Conservation (phyloP, 148 eudicot species). For the Limonium bicolor region DNA sequence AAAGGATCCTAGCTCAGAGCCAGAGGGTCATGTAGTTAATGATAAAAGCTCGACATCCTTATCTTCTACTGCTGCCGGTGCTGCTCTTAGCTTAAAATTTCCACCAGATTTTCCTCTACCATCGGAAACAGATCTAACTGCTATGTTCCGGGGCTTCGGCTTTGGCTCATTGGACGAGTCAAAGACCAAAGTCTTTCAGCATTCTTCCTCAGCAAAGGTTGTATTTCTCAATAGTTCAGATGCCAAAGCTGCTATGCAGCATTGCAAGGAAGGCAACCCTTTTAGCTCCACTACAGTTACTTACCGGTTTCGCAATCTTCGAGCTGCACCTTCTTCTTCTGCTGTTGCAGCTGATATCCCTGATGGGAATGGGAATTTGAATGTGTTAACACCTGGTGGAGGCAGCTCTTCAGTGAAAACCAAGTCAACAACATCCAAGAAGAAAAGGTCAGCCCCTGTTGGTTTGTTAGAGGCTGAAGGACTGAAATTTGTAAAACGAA, state of each 20-base stretch:
- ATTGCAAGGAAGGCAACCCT: slow-evolving; percentile 19
- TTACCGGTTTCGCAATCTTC: slow-evolving; percentile 17
- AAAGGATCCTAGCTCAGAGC: slow-evolving; percentile 7
- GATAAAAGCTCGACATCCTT: slow-evolving; percentile 14
- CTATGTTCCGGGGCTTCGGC: slow-evolving; percentile 26
- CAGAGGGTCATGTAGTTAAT: slow-evolving; percentile 4
- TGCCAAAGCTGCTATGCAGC: slow-evolving; percentile 33
- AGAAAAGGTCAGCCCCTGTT: neutral
- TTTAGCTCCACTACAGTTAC: slow-evolving; percentile 28
- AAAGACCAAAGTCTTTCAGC: slow-evolving; percentile 22
- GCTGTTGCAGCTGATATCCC: slow-evolving; percentile 6
- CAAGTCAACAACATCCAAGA: neutral
- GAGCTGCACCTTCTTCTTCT: slow-evolving; percentile 6
- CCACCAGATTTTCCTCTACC: slow-evolving; percentile 38
- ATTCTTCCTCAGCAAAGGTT: slow-evolving; percentile 21
- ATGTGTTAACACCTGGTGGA: neutral
- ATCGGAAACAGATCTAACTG: slow-evolving; percentile 23
- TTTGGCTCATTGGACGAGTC: slow-evolving; percentile 31
- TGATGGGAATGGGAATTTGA: no score
- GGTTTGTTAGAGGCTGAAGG: neutral
- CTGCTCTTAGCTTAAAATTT: slow-evolving; percentile 29
- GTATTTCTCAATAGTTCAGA: slow-evolving; percentile 22
- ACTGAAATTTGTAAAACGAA: neutral
- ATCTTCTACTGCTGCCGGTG: no score
- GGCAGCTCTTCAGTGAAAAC: neutral